These are phyloP conservation scores for Penicillium odoratum DNA, from an alignment of 495 filamentous ascomycete genomes.

Conservation along the genomic window DNA sequence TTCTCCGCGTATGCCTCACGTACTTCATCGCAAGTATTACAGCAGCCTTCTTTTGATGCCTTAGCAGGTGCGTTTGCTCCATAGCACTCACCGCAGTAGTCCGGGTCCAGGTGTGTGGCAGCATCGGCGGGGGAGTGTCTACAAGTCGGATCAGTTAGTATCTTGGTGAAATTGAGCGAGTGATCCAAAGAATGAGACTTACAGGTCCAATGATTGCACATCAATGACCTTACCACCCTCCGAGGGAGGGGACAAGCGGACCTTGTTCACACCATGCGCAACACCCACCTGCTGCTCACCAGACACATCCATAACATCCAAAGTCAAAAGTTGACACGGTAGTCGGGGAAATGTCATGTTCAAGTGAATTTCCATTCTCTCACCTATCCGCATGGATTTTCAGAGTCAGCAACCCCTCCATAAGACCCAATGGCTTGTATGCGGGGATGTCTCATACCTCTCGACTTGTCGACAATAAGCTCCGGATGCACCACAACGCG, in stretches of 20 bases:
- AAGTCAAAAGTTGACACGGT: slow-evolving; percentile 91
- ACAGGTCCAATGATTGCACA: slow-evolving; percentile 70
- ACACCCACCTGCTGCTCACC: slow-evolving; percentile 95
- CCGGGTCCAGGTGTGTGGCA: slow-evolving; percentile 81
- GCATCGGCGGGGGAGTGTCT: slow-evolving; percentile 64
- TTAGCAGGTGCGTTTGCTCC: slow-evolving; percentile 71
- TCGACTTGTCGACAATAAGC: slow-evolving; percentile 91
- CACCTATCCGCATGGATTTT: slow-evolving; percentile 53
- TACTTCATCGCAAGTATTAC: slow-evolving; percentile 96
- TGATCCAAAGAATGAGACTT: slow-evolving; percentile 32
- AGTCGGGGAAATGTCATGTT: slow-evolving; percentile 95
- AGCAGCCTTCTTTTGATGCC: slow-evolving; percentile 78
- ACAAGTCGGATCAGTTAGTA: background rate
- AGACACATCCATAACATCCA: slow-evolving; percentile 98
- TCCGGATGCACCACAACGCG: slow-evolving; percentile 85
- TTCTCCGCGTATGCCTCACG: slow-evolving; percentile 86
- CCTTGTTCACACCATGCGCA: slow-evolving; percentile 86
- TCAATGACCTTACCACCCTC: slow-evolving; percentile 84
- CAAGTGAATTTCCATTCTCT: slow-evolving; percentile 98
- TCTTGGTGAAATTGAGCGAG: background rate
- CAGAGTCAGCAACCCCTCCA: slow-evolving; percentile 5
- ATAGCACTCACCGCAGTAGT: slow-evolving; percentile 94
- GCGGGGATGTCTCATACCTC: slow-evolving; percentile 57
- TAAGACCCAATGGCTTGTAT: slow-evolving; percentile 7
- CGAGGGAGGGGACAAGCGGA: slow-evolving; percentile 66